Evolutionary conservation across 768 basidiomycete species (phyloP), one percentile per base, ranked within the genome.

Genomic region (Psilocybe cubensis): DNA sequence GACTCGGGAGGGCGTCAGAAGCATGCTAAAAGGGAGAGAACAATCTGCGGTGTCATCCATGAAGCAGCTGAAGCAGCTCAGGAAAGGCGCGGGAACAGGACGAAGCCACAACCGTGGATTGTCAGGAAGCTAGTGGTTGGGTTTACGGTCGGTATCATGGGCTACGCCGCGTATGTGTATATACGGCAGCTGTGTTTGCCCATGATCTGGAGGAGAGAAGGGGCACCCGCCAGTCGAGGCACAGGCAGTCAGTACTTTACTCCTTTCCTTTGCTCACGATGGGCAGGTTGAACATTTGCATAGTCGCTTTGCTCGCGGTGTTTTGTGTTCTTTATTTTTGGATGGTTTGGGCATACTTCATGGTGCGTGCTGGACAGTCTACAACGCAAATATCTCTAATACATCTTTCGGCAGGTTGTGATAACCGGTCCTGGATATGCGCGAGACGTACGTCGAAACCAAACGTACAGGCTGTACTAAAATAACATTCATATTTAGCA

Each of bases 141-240:
- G 3, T 49, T 94, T 2, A 81, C 85, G 0, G 14, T 82, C 20
- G 87, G 76, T 0, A 75, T 94, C 56, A 80, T 86, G 58, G 85
- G 72, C 1, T 94, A 93, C 71, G 67, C 86, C 3, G 76, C 71
- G 23, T 96, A 96, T 68, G 93, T 94, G 2, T 93, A 93, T 67
- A 79, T 91, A 23, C 90, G 80, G 0, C 73, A 86, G 52, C 78
- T 94, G 6, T 89, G 87, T 66, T 75, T 85, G 33, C 83, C 86
- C 17, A 89, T 91, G 82, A 80, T 95, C n/a, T 73, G 73, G 60
- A 67, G 75, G 45, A 71, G 74, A 52, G 59, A 61, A 1, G 66
- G 67, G 11, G 81, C 81, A 2, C 71, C 81, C 4, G 85, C 81
- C 4, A 76, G 80, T 24, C 73, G 77, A 60, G 73, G 72, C 0